A percentile compares a stretch with the other conserved stretches of the same genome.
Conservation (phyloP, 257 asterid genomes). For the Ballota nigra region DNA sequence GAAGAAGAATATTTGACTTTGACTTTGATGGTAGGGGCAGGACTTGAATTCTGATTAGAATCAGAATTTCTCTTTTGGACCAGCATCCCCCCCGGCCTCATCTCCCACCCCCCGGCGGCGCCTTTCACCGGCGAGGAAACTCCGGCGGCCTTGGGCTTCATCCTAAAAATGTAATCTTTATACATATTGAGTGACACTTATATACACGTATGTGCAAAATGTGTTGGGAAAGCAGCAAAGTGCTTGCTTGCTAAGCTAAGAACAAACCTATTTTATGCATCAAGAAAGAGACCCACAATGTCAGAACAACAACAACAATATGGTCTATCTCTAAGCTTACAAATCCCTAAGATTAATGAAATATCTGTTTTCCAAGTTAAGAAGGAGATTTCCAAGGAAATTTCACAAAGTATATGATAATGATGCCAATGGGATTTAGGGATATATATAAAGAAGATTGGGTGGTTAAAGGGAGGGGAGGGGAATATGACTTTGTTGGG, state of each 20-base stretch:
- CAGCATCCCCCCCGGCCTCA: conserved; percentile 90
- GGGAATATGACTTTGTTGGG: conserved; percentile 38
- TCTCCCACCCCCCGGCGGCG: conserved; percentile 46
- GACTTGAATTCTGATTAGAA: conserved; percentile 36
- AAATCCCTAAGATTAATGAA: conserved; percentile 31
- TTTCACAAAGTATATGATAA: conserved; percentile 37
- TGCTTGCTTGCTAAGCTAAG: conserved; percentile 88
- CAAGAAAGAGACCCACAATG: conserved; percentile 77
- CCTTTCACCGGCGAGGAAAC: conserved; percentile 41
- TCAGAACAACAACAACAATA: conserved; percentile 45
- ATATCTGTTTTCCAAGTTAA: too few species aligned
- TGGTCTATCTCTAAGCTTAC: conserved; percentile 31
- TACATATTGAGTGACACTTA: conserved; percentile 24
- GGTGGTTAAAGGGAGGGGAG: conserved; percentile 31
- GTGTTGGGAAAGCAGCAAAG: conserved; percentile 19
- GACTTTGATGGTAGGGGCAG: conserved; percentile 54
- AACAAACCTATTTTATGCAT: conserved; percentile 45
- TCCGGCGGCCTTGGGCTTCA: conserved; percentile 52
- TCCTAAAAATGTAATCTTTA: conserved; percentile 44
- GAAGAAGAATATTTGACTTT: conserved; percentile 65
- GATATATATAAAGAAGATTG: conserved; percentile 19
- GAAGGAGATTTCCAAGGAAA: conserved; percentile 35
- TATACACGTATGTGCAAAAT: background rate
- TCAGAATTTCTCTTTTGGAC: conserved; percentile 82
- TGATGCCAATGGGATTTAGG: conserved; percentile 26